Evolutionary conservation across 2,329 filamentous ascomycete genomes (phyloP), one percentile per base, ranked within the genome.

Genomic region (Zasmidium angulare): DNA sequence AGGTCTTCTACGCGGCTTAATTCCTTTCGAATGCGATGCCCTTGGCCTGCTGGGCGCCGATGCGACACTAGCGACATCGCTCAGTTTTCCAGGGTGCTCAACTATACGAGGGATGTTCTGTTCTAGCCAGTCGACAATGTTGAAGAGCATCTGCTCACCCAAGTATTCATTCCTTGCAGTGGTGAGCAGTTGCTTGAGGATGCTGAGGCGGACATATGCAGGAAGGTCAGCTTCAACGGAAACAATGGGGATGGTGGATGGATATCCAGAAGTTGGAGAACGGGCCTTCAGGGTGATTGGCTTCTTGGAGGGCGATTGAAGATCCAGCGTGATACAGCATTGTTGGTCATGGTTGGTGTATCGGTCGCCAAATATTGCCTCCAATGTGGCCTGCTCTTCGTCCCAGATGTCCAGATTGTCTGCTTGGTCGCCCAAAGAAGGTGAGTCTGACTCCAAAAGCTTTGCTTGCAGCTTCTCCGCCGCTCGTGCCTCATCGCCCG

Each of bases 101-200:
- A 97, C 88, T 58, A 98, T 90, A n/a, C 77, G 77, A 59, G 91
- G 88, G 63, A 96, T 86, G 65, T 92, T 88, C 63, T 89, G 86
- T 72, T 98, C 93, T 2, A 98, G 78, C 93, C 93, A 98, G 75
- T 96, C 93, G 54, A 93, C 84, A 12, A 96, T 82, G 65, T 90
- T 90, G 75, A 93, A 98, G 12, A 97, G 84, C 89, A 96, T 96
- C 43, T 91, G 90, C 71, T 96, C 91, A 22, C 91, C 93, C 14
- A 88, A 77, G 26, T 96, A 82, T 24, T 86, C 86, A 52, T 87
- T 82, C 52, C 85, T 79, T 1, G 92, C 87, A 71, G 93, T 86
- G 3, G 84, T 80, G 3, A 97, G 78, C 1, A 88, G 86, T 74
- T 89, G 87, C 67, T 90, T 88, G 68, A 95, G 85, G 40, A 96